phyloP scores from a whole-genome alignment of 2,329 filamentous ascomycete genomes.

The Calycina herbarum region DNA sequence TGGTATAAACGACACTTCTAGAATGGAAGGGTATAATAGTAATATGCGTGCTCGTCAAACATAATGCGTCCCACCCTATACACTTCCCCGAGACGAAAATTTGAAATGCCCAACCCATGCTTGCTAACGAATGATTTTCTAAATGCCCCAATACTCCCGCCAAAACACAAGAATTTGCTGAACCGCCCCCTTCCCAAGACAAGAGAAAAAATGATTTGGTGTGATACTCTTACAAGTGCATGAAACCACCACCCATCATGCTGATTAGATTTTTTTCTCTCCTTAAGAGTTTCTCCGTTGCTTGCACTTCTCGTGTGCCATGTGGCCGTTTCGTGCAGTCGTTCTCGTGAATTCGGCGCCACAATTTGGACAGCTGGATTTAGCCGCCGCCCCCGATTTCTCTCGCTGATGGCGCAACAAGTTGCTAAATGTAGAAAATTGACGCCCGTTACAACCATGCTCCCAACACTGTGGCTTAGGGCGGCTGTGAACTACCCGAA shows the following conservation, averaged over 20 bases:
- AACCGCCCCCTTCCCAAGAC: background rate
- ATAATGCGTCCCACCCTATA: conserved; percentile 2
- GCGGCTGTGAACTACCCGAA: conserved; percentile 71
- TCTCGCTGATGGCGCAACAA: conserved; percentile 89
- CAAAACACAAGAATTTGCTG: conserved; percentile 5
- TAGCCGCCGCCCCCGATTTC: conserved; percentile 87
- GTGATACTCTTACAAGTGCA: conserved; percentile 9
- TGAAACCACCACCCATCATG: conserved; percentile 11
- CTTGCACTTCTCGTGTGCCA: conserved; percentile 90
- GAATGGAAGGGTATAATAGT: conserved; percentile 13
- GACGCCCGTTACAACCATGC: conserved; percentile 91
- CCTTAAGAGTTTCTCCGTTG: conserved; percentile 54
- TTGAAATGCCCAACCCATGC: background rate
- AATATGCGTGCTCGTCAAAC: conserved; percentile 9
- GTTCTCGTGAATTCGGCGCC: conserved; percentile 92
- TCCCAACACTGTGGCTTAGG: conserved; percentile 98
- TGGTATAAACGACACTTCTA: conserved; percentile 7
- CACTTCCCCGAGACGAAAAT: conserved; percentile 6
- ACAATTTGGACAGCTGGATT: conserved; percentile 87
- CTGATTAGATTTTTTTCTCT: background rate
- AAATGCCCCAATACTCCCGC: conserved; percentile 9
- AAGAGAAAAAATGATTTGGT: background rate
- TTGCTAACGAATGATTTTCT: conserved; percentile 12
- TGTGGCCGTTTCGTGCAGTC: conserved; percentile 82
- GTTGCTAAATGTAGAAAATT: conserved; percentile 97